These are phyloP conservation scores for Ophiostoma himal-ulmi DNA, from an alignment of 2,329 filamentous ascomycete genomes.

Conservation along the genomic window DNA sequence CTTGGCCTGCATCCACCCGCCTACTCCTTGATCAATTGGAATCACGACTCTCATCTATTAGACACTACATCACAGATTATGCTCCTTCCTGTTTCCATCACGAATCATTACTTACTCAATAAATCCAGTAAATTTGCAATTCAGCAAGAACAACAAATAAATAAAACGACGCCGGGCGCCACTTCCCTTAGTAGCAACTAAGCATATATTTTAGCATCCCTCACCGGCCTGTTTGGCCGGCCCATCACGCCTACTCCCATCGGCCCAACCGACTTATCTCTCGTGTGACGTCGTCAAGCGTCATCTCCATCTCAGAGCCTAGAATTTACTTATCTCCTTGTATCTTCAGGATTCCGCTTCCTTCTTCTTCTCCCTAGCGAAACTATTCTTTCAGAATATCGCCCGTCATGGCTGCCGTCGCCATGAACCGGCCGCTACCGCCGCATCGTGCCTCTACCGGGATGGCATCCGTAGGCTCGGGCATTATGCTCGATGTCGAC, in stretches of 20 bases:
- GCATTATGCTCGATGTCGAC: conserved; percentile 37
- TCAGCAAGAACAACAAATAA: background rate
- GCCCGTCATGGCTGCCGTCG: conserved; percentile 48
- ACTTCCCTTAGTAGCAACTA: background rate
- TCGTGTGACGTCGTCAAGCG: background rate
- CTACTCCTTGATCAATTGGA: background rate
- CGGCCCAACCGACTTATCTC: background rate
- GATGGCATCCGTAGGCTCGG: conserved; percentile 31
- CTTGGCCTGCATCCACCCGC: background rate
- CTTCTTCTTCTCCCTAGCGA: background rate
- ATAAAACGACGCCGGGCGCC: background rate
- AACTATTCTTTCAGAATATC: background rate
- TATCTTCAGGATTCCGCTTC: background rate
- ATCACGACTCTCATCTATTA: background rate
- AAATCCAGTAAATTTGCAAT: background rate
- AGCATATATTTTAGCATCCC: background rate
- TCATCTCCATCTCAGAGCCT: background rate
- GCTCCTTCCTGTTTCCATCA: background rate
- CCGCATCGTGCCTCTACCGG: conserved; percentile 33
- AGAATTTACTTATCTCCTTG: background rate
- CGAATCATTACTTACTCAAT: background rate
- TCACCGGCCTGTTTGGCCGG: background rate
- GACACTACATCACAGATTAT: background rate
- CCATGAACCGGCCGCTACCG: conserved; percentile 38
- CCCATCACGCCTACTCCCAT: background rate